These are phyloP conservation scores for Wallacemonas sp. DNA, from an alignment of 208 protist species.

Conservation along the genomic window DNA sequence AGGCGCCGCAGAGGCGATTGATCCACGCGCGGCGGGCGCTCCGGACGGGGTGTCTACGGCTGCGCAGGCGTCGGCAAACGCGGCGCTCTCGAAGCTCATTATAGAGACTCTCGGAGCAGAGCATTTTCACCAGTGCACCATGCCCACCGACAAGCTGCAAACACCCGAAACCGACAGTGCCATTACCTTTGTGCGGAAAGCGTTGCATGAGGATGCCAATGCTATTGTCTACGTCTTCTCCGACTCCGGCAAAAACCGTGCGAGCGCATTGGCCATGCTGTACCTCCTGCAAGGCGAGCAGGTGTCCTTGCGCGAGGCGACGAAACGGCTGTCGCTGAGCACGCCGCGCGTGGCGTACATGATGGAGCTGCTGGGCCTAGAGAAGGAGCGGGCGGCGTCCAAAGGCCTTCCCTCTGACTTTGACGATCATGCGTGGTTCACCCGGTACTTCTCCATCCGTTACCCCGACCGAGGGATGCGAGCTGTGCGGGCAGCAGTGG, in stretches of 20 bases:
- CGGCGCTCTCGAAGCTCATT: neutral
- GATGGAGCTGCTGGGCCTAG: conserved; percentile 7
- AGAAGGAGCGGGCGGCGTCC: conserved; percentile 7
- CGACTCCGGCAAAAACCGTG: conserved; percentile 21
- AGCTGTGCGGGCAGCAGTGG: conserved; percentile 24
- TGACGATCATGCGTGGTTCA: conserved; percentile 14
- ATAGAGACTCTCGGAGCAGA: conserved; percentile 1
- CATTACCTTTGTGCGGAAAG: neutral
- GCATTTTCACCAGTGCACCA: conserved; percentile 12
- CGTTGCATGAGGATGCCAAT: conserved; percentile 8
- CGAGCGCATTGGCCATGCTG: conserved; percentile 22
- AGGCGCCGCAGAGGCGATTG: neutral
- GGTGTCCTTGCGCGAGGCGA: conserved; percentile 15
- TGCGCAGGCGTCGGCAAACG: conserved; percentile 10
- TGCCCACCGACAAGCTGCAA: neutral
- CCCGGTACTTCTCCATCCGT: conserved; percentile 19
- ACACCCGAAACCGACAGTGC: neutral
- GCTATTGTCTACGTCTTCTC: conserved; percentile 28
- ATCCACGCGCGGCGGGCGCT: neutral
- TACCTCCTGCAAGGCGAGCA: conserved; percentile 19
- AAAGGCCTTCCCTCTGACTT: conserved; percentile 8
- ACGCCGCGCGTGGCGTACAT: conserved; percentile 24
- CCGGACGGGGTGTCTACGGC: neutral
- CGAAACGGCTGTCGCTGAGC: conserved; percentile 17
- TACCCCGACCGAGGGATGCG: conserved; percentile 10